Base-by-base conservation (phyloP, 257 asterid genomes). In the Hygrophila difformis region DNA sequence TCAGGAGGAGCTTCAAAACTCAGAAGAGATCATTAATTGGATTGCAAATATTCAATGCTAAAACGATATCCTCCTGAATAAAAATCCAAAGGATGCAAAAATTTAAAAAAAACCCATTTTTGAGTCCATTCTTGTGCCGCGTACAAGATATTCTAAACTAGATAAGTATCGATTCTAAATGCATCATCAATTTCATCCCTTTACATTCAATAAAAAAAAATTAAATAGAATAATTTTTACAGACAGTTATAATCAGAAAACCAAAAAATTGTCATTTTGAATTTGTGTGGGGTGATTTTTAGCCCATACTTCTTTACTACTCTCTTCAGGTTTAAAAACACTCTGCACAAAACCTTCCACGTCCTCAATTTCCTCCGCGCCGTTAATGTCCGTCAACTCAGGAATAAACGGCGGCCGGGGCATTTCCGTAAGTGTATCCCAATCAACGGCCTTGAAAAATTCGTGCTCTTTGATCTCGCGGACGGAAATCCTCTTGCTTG, bases 381-480 rank as follows among this genome's bases (percentile, higher is more conserved):
- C 93, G 72, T 66, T 86, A 1, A 43, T 72, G 28, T 56, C 74
- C 73, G 62, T 69, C 3, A 59, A 18, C n/a, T 51, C 76, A 0
- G 99, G 96, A 26, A 91, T 83, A 61, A 60, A 82, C 67, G 99
- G 99, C 26, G 99, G 94, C 42, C 96, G 59, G 37, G 84, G 68
- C 65, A 91, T 65, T 39, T 76, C 78, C 48, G 78, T 55, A 7
- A 91, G 55, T 12, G 51, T 23, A 31, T 74, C 75, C 99, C 99
- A 91, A 56, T 91, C 77, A 1, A 86, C 73, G 1, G 58, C 75
- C 64, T 44, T 55, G 24, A 91, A 91, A 33, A 80, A 91, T 0
- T 46, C 56, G 38, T 91, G 95, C 12, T 70, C 55, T 68, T 80
- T 91, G 63, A 82, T 74, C 21, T 69, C 89, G 28, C 39, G 43